Evolutionary conservation across 352 stramenopile species (phyloP).

Genomic region (Pythium biforme): DNA sequence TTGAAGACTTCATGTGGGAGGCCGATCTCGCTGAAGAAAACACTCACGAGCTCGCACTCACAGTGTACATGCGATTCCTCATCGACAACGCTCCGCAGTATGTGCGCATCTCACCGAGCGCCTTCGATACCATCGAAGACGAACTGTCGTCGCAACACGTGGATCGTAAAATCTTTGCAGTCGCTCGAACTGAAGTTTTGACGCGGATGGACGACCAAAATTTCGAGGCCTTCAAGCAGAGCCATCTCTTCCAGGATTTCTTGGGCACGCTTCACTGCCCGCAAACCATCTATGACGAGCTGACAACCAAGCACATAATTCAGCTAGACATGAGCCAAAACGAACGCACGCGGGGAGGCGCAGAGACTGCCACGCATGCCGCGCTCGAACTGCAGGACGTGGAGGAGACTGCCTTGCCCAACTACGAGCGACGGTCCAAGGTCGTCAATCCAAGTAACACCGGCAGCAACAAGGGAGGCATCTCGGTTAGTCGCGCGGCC

Average conservation of each 20-base stretch:
- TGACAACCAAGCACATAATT: constrained; percentile 37
- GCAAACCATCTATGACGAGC: constrained; percentile 35
- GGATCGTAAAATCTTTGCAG: constrained; percentile 41
- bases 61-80: constrained; percentile 66
- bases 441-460: neutral
- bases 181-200: constrained; percentile 48
- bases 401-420: constrained; percentile 16
- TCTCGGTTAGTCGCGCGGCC: constrained; percentile 8
- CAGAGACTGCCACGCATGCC: neutral
- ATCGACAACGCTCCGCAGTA: constrained; percentile 32
- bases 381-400: constrained; percentile 23
- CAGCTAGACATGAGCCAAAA: constrained; percentile 42
- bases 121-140: constrained; percentile 39
- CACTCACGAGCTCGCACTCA: constrained; percentile 47
- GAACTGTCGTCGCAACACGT: constrained; percentile 42
- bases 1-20: constrained; percentile 69
- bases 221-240: constrained; percentile 51
- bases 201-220: constrained; percentile 44
- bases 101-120: constrained; percentile 33
- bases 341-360: neutral
- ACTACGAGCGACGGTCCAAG: constrained; percentile 6
- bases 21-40: constrained; percentile 47
- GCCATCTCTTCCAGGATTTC: constrained; percentile 46
- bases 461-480: neutral
- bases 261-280: constrained; percentile 46